A percentile compares a stretch with the other conserved stretches of the same genome.
Conservation (phyloP, 2,329 filamentous ascomycete genomes). For the Cercospora sp. region DNA sequence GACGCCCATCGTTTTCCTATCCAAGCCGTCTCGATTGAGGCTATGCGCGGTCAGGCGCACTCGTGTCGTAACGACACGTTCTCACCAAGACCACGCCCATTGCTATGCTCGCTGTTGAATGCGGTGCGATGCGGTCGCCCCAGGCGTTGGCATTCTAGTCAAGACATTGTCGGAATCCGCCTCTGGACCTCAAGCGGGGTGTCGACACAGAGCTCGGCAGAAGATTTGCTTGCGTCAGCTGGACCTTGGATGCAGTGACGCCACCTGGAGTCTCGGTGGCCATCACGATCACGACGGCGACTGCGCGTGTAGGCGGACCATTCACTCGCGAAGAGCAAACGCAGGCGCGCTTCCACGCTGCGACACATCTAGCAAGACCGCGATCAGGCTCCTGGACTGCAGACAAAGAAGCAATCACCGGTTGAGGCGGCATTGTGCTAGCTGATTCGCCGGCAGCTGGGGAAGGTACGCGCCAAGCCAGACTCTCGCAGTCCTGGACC, state of each 20-base stretch:
- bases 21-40: background rate
- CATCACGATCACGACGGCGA: background rate
- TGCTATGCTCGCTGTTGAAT: background rate
- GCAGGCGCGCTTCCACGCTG: background rate
- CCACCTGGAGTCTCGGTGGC: conserved; percentile 13
- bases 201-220: conserved; percentile 18
- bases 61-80: background rate
- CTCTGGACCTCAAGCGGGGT: conserved; percentile 18
- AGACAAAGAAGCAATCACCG: conserved; percentile 15
- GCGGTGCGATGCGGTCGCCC: background rate
- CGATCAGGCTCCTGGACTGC: background rate
- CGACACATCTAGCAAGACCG: background rate
- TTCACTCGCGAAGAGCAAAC: conserved; percentile 13
- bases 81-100: background rate
- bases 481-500: background rate
- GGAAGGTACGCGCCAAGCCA: conserved; percentile 14
- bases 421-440: conserved; percentile 18
- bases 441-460: conserved; percentile 22
- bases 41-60: background rate
- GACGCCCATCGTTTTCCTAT: background rate
- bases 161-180: background rate
- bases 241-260: conserved; percentile 21
- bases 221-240: conserved; percentile 25
- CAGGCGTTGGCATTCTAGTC: background rate
- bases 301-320: background rate